These are phyloP conservation scores for Silene latifolia DNA, from an alignment of 148 eudicot species.

Conservation along the genomic window DNA sequence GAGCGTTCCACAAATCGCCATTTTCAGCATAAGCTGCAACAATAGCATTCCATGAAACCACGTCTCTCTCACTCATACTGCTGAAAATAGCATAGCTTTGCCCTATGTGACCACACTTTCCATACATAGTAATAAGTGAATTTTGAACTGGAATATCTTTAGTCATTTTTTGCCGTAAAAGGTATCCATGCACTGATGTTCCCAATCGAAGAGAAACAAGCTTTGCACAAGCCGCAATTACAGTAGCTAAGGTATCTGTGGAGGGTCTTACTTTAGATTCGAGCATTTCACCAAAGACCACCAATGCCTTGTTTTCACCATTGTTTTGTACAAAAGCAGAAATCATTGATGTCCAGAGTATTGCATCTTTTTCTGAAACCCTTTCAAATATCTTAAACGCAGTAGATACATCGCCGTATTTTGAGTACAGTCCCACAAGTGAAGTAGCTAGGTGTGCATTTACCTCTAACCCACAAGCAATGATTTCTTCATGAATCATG, in stretches of 20 bases:
- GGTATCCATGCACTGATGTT: constrained; percentile 58
- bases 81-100: constrained; percentile 49
- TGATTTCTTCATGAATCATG: constrained; percentile 56
- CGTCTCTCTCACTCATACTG: constrained; percentile 52
- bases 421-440: constrained; percentile 54
- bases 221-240: constrained; percentile 72
- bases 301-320: constrained; percentile 45
- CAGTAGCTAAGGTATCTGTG: constrained; percentile 56
- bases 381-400: constrained; percentile 53
- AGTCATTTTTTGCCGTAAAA: constrained; percentile 43
- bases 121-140: constrained; percentile 75
- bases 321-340: constrained; percentile 87
- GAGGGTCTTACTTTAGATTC: constrained; percentile 42
- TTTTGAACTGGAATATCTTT: constrained; percentile 57
- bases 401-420: constrained; percentile 37
- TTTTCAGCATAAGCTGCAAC: constrained; percentile 68
- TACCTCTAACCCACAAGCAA: constrained; percentile 45
- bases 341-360: constrained; percentile 78
- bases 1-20: constrained; percentile 51
- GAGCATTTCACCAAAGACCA: constrained; percentile 50
- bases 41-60: constrained; percentile 92
- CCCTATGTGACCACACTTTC: constrained; percentile 53
- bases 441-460: constrained; percentile 59
- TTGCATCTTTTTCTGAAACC: constrained; percentile 51
- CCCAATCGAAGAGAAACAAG: constrained; percentile 46